These are phyloP conservation scores for Lactifluus volemus DNA, from an alignment of 768 basidiomycete genomes.

Conservation along the genomic window DNA sequence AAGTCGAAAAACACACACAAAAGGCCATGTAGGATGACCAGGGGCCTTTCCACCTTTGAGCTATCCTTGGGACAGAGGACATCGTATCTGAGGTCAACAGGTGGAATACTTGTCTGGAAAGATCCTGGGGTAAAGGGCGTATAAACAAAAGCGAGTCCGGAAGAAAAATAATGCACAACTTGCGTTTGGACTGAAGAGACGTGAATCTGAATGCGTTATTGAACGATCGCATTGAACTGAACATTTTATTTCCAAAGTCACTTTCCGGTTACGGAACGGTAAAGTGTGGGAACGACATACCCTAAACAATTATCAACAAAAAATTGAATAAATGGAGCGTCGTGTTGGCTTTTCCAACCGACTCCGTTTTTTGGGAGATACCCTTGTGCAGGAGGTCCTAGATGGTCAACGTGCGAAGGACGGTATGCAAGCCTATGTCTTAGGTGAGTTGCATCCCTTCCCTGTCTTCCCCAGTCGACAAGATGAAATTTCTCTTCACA, in stretches of 20 bases:
- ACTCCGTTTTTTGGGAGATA: too few species aligned
- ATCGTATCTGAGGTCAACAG: constrained; percentile 29
- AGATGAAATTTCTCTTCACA: constrained; percentile 48
- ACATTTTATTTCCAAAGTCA: too few species aligned
- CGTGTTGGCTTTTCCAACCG: too few species aligned
- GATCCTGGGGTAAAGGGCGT: not conserved
- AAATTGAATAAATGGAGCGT: not conserved
- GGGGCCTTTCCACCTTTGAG: constrained; percentile 30
- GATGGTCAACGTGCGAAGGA: too few species aligned
- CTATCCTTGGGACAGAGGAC: constrained; percentile 16
- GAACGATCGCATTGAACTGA: not conserved
- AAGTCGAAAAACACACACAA: constrained; percentile 35
- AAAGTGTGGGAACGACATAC: constrained; percentile 10
- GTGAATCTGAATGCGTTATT: not conserved
- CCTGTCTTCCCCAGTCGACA: constrained; percentile 27
- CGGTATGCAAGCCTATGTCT: too few species aligned
- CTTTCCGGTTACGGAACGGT: not conserved
- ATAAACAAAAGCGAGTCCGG: not conserved
- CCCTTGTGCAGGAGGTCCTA: too few species aligned
- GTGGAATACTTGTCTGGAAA: constrained; percentile 8
- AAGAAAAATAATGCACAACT: not conserved
- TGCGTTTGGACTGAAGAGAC: not conserved
- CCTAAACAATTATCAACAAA: constrained; percentile 10
- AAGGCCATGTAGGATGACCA: constrained; percentile 56
- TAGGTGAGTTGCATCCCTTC: constrained; percentile 12